phyloP scores from a whole-genome alignment of 805 yeast genomes.

The Ogataea haglerorum region DNA sequence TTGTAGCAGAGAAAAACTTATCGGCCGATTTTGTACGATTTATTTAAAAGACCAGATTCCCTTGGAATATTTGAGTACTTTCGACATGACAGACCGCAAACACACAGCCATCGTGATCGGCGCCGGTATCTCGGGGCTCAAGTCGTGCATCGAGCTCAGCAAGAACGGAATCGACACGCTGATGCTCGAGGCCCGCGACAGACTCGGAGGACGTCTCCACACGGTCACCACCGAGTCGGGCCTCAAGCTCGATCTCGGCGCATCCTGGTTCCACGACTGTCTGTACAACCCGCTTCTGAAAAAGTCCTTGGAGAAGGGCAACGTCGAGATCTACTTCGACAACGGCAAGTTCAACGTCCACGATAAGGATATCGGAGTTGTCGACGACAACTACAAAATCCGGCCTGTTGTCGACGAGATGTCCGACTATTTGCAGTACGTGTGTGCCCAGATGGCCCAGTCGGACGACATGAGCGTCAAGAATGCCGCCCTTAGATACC shows the following conservation, averaged over 20 bases:
- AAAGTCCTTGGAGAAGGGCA: constrained; percentile 36
- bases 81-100: constrained; percentile 1
- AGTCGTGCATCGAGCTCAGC: constrained; percentile 42
- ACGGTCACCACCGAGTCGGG: constrained; percentile 36
- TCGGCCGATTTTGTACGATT: constrained; percentile 7
- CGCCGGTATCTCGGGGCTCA: constrained; percentile 53
- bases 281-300: constrained; percentile 59
- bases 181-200: constrained; percentile 48
- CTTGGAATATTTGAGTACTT: neutral
- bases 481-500: constrained; percentile 46
- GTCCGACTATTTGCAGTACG: constrained; percentile 19
- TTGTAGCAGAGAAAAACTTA: neutral
- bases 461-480: constrained; percentile 55
- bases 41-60: constrained; percentile 21
- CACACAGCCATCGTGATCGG: constrained; percentile 46
- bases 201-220: constrained; percentile 66
- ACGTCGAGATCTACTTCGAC: constrained; percentile 32
- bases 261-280: constrained; percentile 89
- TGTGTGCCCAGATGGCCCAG: constrained; percentile 19
- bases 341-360: constrained; percentile 25
- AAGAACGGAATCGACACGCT: constrained; percentile 37
- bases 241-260: constrained; percentile 66
- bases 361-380: constrained; percentile 25
- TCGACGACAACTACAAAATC: constrained; percentile 51
- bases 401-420: constrained; percentile 33